These are phyloP conservation scores for Magnaporthiopsis incrustans DNA, from an alignment of 2,329 filamentous ascomycete genomes.

Conservation along the genomic window DNA sequence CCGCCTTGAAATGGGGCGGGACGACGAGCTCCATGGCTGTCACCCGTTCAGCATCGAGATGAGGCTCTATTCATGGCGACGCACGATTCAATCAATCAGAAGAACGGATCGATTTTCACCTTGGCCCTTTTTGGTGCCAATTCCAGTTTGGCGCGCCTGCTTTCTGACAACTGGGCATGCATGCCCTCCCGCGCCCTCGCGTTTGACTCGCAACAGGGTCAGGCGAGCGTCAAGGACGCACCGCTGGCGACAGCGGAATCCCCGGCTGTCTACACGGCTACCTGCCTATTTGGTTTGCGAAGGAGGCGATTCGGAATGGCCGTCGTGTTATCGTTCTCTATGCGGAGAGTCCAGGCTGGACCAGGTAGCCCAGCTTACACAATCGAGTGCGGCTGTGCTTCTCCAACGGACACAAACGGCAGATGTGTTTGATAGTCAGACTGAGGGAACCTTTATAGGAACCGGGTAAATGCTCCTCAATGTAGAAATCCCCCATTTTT, in stretches of 20 bases:
- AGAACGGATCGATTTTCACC: neutral
- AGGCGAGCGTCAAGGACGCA: neutral
- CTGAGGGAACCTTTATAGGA: neutral
- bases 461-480: neutral
- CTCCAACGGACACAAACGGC: neutral
- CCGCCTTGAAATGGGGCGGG: neutral
- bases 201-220: neutral
- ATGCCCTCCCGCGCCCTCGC: neutral
- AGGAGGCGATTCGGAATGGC: neutral
- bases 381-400: neutral
- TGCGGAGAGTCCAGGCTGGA: neutral
- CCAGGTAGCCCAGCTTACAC: neutral
- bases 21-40: neutral
- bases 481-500: neutral
- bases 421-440: neutral
- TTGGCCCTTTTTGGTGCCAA: neutral
- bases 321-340: neutral
- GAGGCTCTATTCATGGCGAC: neutral
- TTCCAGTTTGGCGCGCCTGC: neutral
- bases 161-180: neutral
- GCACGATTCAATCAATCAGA: neutral
- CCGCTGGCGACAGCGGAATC: neutral
- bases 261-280: neutral
- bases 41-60: neutral
- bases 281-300: neutral